Percentiles rank a stretch among this genome's conserved stretches.
Evolutionary conservation across 352 stramenopile genomes (phyloP).

Genomic region (Pythium rishiriense): DNA sequence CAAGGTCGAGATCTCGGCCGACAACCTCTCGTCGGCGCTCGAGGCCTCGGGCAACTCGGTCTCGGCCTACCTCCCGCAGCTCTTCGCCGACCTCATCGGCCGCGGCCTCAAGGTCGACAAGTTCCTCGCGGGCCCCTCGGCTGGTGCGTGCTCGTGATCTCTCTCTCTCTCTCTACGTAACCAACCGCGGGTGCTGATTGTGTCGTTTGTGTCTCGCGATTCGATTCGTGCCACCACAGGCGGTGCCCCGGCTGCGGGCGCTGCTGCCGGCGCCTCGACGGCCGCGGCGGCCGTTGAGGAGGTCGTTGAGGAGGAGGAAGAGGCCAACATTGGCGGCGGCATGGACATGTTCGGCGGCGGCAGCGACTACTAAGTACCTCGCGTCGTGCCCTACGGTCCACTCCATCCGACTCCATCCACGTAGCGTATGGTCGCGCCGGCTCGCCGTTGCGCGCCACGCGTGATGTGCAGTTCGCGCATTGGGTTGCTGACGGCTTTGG

Average conservation of each 20-base stretch:
- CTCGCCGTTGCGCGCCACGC: neutral
- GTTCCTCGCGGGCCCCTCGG: conserved; percentile 86
- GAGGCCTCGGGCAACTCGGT: conserved; percentile 80
- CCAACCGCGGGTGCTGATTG: too few relatives aligned
- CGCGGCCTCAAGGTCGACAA: conserved; percentile 86
- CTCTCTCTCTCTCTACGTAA: too few relatives aligned
- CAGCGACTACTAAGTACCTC: conserved; percentile 76
- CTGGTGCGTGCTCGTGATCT: too few relatives aligned
- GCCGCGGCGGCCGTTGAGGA: conserved; percentile 48
- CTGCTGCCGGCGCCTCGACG: conserved; percentile 41
- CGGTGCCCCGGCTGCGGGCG: conserved; percentile 55
- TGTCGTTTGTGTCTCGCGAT: conserved; percentile 9
- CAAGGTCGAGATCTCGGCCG: conserved; percentile 72
- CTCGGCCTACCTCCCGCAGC: conserved; percentile 70
- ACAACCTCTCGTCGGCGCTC: conserved; percentile 76
- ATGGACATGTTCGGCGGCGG: conserved; percentile 89
- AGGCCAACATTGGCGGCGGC: conserved; percentile 75
- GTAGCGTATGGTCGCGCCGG: neutral
- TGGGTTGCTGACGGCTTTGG: conserved; percentile 12
- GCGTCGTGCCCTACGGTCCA: neutral
- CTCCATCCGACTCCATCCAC: conserved; percentile 15
- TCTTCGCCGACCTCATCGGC: conserved; percentile 83
- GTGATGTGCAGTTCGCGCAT: conserved; percentile 16
- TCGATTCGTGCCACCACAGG: conserved; percentile 25
- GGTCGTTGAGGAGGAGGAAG: conserved; percentile 87